Percentiles rank a stretch among this genome's conserved stretches.
Conservation (phyloP, 768 basidiomycete genomes). For the Podaxis sp. region DNA sequence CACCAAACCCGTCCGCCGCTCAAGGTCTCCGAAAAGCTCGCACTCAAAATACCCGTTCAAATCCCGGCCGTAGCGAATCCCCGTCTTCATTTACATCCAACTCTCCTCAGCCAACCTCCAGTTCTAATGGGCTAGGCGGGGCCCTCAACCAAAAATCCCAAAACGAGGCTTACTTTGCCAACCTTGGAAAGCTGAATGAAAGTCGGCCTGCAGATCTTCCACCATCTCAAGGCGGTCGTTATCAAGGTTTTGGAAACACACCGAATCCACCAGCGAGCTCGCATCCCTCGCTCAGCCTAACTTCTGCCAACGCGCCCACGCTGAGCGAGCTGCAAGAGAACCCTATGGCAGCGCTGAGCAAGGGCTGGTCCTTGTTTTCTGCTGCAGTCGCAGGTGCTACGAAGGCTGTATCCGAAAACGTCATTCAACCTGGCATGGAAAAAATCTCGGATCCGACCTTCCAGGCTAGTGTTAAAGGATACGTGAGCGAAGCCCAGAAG, state of each 20-base stretch:
- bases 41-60: slow-evolving; percentile 48
- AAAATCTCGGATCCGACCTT: slow-evolving; percentile 79
- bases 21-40: slow-evolving; percentile 90
- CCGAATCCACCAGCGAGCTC: slow-evolving; percentile 56
- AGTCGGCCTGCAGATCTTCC: slow-evolving; percentile 74
- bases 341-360: slow-evolving; percentile 80
- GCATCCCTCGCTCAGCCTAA: slow-evolving; percentile 70
- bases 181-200: slow-evolving; percentile 81
- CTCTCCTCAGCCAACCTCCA: slow-evolving; percentile 40
- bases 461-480: slow-evolving; percentile 71
- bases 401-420: slow-evolving; percentile 76
- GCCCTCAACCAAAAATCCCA: slow-evolving; percentile 67
- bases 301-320: slow-evolving; percentile 78
- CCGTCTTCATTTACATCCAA: slow-evolving; percentile 40
- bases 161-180: slow-evolving; percentile 88
- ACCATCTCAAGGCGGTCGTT: slow-evolving; percentile 92
- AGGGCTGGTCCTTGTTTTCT: slow-evolving; percentile 97
- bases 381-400: slow-evolving; percentile 80
- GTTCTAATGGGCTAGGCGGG: slow-evolving; percentile 21
- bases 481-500: slow-evolving; percentile 68
- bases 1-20: slow-evolving; percentile 66
- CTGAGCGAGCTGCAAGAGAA: slow-evolving; percentile 83
- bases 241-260: slow-evolving; percentile 89
- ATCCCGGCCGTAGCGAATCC: slow-evolving; percentile 52
- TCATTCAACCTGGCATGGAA: slow-evolving; percentile 89